phyloP scores from a whole-genome alignment of 495 filamentous ascomycete genomes.

The Lepraria neglecta region DNA sequence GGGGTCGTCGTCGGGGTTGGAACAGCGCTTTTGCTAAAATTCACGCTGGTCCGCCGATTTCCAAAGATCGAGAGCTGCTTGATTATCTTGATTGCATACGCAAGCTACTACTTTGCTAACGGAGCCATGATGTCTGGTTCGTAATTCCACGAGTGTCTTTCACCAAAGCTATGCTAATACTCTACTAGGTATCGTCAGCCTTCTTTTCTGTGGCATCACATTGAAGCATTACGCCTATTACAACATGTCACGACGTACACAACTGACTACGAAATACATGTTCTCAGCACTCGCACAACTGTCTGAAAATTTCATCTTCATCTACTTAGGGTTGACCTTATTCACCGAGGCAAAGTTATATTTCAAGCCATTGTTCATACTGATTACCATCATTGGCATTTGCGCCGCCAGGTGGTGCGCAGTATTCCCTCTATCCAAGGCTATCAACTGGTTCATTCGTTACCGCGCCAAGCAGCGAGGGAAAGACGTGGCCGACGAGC shows the following conservation, averaged over 20 bases:
- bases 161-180: conserved; percentile 3
- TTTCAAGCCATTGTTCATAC: conserved; percentile 93
- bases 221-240: conserved; percentile 99
- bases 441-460: conserved; percentile 89
- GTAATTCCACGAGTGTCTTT: not conserved
- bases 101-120: conserved; percentile 95
- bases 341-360: conserved; percentile 83
- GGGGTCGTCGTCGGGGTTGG: conserved; percentile 79
- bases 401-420: conserved; percentile 86
- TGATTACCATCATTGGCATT: conserved; percentile 84
- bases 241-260: conserved; percentile 97
- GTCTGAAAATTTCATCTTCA: conserved; percentile 99
- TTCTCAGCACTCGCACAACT: conserved; percentile 93
- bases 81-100: conserved; percentile 88
- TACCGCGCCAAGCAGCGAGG: conserved; percentile 80
- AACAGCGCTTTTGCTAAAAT: conserved; percentile 83
- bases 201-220: conserved; percentile 96
- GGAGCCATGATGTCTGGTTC: conserved; percentile 87
- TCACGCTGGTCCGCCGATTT: conserved; percentile 83
- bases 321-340: conserved; percentile 88
- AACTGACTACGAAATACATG: conserved; percentile 95
- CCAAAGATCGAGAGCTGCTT: conserved; percentile 96
- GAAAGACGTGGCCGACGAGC: conserved; percentile 74
- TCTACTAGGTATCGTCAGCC: conserved; percentile 78
- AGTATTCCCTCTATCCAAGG: conserved; percentile 84